phyloP scores from a whole-genome alignment of 148 eudicot genomes.

The Fallopia convolvulus region DNA sequence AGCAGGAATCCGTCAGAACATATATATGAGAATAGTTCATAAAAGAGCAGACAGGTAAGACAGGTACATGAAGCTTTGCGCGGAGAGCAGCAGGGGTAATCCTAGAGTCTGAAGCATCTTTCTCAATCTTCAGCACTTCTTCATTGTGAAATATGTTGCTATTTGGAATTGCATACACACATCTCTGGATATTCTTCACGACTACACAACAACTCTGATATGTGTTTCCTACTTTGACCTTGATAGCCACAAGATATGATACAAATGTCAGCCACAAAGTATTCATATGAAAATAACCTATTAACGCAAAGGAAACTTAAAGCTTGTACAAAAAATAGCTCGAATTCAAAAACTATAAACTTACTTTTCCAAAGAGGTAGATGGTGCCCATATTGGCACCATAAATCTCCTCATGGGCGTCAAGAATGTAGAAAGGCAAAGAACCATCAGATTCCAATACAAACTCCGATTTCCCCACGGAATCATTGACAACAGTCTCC shows the following conservation, averaged over 20 bases:
- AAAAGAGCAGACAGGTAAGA: not conserved
- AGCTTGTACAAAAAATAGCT: not conserved
- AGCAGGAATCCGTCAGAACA: not conserved
- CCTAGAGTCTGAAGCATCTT: constrained; percentile 46
- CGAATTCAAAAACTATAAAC: not conserved
- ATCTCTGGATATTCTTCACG: constrained; percentile 90
- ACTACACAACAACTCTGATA: constrained; percentile 87
- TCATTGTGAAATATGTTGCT: constrained; percentile 49
- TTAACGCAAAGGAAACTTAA: not conserved
- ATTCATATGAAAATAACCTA: not conserved
- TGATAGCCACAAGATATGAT: constrained; percentile 17
- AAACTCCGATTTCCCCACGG: constrained; percentile 56
- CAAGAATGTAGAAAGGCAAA: constrained; percentile 74
- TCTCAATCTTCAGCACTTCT: constrained; percentile 51
- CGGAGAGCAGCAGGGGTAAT: constrained; percentile 41
- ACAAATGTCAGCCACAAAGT: constrained; percentile 10
- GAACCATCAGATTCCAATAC: constrained; percentile 71
- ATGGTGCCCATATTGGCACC: constrained; percentile 69
- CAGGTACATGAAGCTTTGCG: constrained; percentile 61
- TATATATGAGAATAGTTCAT: not conserved
- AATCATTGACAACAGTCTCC: constrained; percentile 13
- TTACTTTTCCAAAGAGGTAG: constrained; percentile 94
- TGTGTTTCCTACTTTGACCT: constrained; percentile 75
- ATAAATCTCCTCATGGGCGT: constrained; percentile 72
- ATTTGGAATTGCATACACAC: constrained; percentile 78